Evolutionary conservation across 257 asterid species (phyloP).

Genomic region (Apocynum venetum): DNA sequence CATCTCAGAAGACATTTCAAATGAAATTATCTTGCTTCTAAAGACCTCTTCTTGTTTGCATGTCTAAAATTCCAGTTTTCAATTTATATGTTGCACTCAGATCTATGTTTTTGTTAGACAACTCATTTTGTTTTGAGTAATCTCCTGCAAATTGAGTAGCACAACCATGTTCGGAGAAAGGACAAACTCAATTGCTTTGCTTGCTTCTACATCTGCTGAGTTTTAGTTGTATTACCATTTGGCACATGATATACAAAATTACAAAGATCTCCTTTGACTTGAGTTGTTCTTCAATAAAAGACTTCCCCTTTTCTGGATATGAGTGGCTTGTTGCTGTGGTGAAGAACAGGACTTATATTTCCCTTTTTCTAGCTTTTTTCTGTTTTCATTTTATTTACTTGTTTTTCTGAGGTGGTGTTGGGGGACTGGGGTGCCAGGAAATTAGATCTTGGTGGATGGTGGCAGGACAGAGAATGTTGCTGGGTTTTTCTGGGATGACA

Average conservation of each 20-base stretch:
- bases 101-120: neutral
- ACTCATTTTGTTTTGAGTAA: neutral
- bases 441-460: neutral
- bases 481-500: neutral
- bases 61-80: neutral
- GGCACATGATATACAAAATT: neutral
- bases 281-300: neutral
- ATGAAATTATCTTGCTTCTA: neutral
- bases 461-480: neutral
- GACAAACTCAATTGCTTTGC: neutral
- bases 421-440: neutral
- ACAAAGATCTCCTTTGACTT: neutral
- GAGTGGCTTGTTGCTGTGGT: neutral
- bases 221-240: neutral
- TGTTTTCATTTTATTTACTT: neutral
- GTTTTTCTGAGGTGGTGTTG: neutral
- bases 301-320: neutral
- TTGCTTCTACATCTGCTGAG: neutral
- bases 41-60: neutral
- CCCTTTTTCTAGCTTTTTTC: neutral
- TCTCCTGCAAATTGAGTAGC: neutral
- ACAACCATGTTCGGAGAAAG: neutral
- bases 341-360: neutral
- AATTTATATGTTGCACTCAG: neutral
- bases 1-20: neutral